Base-by-base conservation (phyloP, 2,329 filamentous ascomycete genomes). In the Sclerotinia borealis region DNA sequence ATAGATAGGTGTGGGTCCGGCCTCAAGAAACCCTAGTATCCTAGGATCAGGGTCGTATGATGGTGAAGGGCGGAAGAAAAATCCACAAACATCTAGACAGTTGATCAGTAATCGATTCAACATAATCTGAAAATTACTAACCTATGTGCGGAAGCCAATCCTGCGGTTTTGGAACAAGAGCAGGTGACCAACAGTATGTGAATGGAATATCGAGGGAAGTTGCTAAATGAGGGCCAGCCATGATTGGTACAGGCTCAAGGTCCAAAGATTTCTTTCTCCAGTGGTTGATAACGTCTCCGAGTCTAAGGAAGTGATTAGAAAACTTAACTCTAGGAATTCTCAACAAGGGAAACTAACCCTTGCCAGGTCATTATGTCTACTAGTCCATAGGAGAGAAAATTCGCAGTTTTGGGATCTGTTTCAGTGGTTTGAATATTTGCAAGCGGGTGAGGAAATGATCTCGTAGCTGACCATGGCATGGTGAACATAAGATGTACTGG, bases 291-390 rank as follows among this genome's bases (percentile, higher is more conserved):
- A 93, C 77, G 72, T 92, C 90, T 1, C 90, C 90, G 1, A 93
- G 79, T 0, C 66, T 65, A 36, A 8, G 13, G 22, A 41, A 27
- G 47, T 37, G 29, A n/a, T 48, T 43, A 39, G 51, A 50, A 39
- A 15, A 63, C 22, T 3, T 13, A 9, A 29, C 8, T 9, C 22
- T 13, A 41, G 36, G 5, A 52, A 31, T 15, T n/a, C 8, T 17
- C 3, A 25, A 34, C 2, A n/a, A n/a, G n/a, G 25, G 10, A 15
- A 19, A 43, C 47, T 22, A 19, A 60, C 4, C 67, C 92, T 75
- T 96, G 91, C 91, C 91, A 96, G 0, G 91, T 88, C 81, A 92
- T 90, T 83, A 91, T 86, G 72, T 93, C 90, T 1, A 92, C 88
- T 43, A 93, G 76, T 0, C 88, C 86, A 71, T 92, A 93, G 4